A percentile compares a stretch with the other conserved stretches of the same genome.
Conservation (phyloP, 2,329 filamentous ascomycete species). For the Colletotrichum lupini region DNA sequence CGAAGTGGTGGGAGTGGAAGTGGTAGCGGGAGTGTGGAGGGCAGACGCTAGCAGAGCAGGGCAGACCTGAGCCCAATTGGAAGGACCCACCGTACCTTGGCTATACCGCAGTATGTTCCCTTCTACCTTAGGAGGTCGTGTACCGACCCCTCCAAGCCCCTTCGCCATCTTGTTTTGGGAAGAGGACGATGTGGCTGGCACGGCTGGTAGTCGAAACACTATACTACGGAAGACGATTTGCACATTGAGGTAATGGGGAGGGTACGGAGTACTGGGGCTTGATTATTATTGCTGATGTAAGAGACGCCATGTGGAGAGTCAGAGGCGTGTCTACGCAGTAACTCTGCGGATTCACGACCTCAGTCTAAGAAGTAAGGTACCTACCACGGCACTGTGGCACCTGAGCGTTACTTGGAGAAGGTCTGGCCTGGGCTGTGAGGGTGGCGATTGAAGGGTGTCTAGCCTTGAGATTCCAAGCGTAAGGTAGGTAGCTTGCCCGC, state of each 20-base stretch:
- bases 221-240: neutral
- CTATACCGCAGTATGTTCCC: too few relatives aligned
- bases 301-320: neutral
- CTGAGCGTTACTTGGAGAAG: too few relatives aligned
- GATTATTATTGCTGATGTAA: neutral
- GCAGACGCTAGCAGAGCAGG: neutral
- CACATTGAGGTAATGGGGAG: too few relatives aligned
- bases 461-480: neutral
- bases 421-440: too few relatives aligned
- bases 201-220: neutral
- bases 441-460: neutral
- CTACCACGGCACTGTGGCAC: neutral
- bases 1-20: neutral
- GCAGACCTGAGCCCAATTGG: neutral
- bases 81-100: neutral
- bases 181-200: neutral
- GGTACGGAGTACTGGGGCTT: too few relatives aligned
- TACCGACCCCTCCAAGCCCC: too few relatives aligned
- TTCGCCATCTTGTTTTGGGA: neutral
- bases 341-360: neutral
- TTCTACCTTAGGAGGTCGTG: too few relatives aligned
- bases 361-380: too few relatives aligned
- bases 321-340: neutral
- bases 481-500: too few relatives aligned
- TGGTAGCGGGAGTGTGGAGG: conserved; percentile 2